A percentile compares a stretch with the other conserved stretches of the same genome.
Evolutionary conservation across 1,139 yeast species (phyloP).

Genomic region (Schwanniomyces etchellsii): DNA sequence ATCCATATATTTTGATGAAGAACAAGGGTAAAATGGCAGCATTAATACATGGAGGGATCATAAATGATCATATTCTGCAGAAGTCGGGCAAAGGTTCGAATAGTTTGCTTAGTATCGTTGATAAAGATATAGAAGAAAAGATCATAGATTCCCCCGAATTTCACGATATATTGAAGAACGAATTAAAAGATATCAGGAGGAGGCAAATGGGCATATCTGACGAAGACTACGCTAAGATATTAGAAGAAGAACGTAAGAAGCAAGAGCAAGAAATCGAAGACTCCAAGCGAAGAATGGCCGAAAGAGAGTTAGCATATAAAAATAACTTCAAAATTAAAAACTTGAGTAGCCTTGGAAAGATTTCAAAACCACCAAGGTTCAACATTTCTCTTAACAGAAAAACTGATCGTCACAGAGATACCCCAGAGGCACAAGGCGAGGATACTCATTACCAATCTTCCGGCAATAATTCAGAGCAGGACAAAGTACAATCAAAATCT

Average conservation of each 20-base stretch:
- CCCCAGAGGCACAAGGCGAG: too few species aligned
- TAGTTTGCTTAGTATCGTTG: constrained; percentile 33
- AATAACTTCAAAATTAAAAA: constrained; percentile 25
- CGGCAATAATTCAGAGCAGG: not conserved
- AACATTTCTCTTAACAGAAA: constrained; percentile 13
- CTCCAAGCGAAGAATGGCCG: constrained; percentile 6
- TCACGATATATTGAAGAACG: constrained; percentile 25
- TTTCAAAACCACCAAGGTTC: constrained; percentile 28
- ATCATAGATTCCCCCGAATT: constrained; percentile 41
- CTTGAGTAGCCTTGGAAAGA: constrained; percentile 14
- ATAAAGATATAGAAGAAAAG: constrained; percentile 42
- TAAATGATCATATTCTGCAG: constrained; percentile 16
- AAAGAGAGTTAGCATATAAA: constrained; percentile 14
- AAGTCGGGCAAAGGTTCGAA: constrained; percentile 8
- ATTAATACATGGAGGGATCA: constrained; percentile 45
- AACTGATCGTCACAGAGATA: constrained; percentile 1
- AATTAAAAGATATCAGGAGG: constrained; percentile 31
- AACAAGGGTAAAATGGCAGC: constrained; percentile 52
- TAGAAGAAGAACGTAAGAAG: constrained; percentile 13
- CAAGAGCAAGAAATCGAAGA: constrained; percentile 6
- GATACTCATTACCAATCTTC: not conserved
- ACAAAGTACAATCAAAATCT: constrained; percentile 1
- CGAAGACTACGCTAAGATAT: constrained; percentile 29
- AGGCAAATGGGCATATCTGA: constrained; percentile 32
- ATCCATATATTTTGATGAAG: constrained; percentile 43